Evolutionary conservation across 164 flowering plant species (phyloP).

Genomic region (Annona squamosa): DNA sequence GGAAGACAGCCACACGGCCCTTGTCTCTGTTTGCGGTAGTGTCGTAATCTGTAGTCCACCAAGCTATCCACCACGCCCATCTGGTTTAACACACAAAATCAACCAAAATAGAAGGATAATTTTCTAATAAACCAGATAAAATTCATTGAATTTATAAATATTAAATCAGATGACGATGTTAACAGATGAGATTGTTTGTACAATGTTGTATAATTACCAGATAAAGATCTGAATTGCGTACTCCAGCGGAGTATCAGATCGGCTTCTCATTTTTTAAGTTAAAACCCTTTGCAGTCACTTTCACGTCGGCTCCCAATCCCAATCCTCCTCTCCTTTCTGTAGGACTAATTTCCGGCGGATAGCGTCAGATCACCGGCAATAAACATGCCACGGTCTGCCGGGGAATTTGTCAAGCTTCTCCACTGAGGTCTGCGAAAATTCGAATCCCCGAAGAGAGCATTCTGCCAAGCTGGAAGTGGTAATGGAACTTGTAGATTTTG

Average conservation of each 20-base stretch:
- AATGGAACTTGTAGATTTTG: not conserved
- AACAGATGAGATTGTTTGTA: no score
- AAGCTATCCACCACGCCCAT: no score
- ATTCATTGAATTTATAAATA: no score
- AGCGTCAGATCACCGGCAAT: not conserved
- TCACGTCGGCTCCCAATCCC: conserved; percentile 31
- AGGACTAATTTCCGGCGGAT: not conserved
- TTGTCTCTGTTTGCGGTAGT: no score
- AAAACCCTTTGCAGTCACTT: conserved; percentile 22
- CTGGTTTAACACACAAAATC: no score
- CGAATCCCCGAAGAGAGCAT: not conserved
- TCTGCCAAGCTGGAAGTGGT: not conserved
- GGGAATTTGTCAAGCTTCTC: not conserved
- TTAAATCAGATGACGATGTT: no score
- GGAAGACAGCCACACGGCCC: no score
- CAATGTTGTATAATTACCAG: no score
- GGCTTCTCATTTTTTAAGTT: not conserved
- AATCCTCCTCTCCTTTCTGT: not conserved
- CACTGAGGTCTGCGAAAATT: not conserved
- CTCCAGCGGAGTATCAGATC: not conserved
- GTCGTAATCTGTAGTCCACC: no score
- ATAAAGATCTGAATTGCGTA: not conserved
- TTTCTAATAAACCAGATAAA: no score
- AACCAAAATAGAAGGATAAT: no score
- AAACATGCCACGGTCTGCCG: not conserved